phyloP scores from a whole-genome alignment of 768 basidiomycete genomes.

The Suillus sp. region DNA sequence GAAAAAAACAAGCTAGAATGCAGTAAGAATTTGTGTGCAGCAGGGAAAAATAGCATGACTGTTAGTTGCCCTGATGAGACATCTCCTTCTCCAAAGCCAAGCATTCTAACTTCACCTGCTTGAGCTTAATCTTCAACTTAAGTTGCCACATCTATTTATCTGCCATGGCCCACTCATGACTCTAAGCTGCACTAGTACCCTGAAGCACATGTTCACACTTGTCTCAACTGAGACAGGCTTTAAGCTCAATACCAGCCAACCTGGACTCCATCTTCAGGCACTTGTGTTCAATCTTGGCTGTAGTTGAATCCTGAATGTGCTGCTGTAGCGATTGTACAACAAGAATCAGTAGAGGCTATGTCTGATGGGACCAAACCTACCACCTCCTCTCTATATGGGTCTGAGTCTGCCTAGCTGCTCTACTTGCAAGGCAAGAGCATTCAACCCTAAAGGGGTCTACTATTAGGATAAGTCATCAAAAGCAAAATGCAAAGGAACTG shows the following conservation, averaged over 20 bases:
- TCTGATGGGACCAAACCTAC: too few relatives aligned
- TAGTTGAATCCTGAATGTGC: not conserved
- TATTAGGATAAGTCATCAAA: too few relatives aligned
- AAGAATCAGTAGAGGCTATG: too few relatives aligned
- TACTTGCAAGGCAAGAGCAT: too few relatives aligned
- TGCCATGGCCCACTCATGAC: not conserved
- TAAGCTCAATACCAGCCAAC: not conserved
- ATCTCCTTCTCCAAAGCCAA: slow-evolving; percentile 1
- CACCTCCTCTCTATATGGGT: too few relatives aligned
- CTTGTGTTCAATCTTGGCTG: not conserved
- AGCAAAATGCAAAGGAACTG: too few relatives aligned
- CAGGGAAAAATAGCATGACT: not conserved
- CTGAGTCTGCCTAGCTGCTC: too few relatives aligned
- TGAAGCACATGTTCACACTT: not conserved
- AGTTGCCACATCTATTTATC: not conserved
- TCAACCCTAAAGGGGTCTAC: too few relatives aligned
- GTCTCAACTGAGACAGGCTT: not conserved
- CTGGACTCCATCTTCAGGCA: not conserved
- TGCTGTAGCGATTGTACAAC: too few relatives aligned
- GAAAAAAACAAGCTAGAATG: not conserved
- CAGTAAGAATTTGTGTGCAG: not conserved
- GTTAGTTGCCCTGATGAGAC: not conserved
- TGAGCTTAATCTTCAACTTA: not conserved
- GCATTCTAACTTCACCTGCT: not conserved
- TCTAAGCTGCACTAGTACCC: not conserved